phyloP scores from a whole-genome alignment of 1,284 basidiomycete genomes.

The Sanghuangporus weigelae region DNA sequence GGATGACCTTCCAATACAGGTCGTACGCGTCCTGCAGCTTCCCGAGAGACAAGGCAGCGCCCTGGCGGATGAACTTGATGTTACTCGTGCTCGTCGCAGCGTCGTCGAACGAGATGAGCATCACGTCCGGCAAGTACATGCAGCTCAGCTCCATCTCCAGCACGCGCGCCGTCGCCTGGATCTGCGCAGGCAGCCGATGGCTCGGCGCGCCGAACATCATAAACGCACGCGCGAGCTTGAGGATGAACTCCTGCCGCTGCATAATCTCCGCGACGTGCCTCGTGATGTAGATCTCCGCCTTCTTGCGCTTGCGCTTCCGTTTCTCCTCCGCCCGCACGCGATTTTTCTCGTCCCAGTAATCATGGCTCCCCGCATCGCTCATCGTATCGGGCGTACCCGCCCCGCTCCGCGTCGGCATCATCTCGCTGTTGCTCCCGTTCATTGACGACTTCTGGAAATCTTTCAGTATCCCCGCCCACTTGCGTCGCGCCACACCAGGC shows the following conservation, averaged over 20 bases:
- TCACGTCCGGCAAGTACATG: constrained; percentile 83
- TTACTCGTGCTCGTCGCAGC: constrained; percentile 66
- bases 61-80: constrained; percentile 81
- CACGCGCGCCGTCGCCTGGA: constrained; percentile 81
- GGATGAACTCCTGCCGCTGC: constrained; percentile 83
- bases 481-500: constrained; percentile 14
- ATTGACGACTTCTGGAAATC: constrained; percentile 26
- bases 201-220: constrained; percentile 97
- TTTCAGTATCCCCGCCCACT: constrained; percentile 31
- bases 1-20: constrained; percentile 86
- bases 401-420: constrained; percentile 14
- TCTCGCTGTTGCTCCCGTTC: not conserved
- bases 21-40: constrained; percentile 75
- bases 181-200: constrained; percentile 83
- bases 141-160: constrained; percentile 82
- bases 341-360: constrained; percentile 21
- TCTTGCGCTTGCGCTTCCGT: constrained; percentile 62
- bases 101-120: constrained; percentile 73
- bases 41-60: constrained; percentile 67
- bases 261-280: constrained; percentile 86
- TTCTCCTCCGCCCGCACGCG: constrained; percentile 31
- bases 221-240: constrained; percentile 84
- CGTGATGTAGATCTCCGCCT: constrained; percentile 76
- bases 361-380: constrained; percentile 25
- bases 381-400: constrained; percentile 25